A percentile compares a stretch with the other conserved stretches of the same genome.
Evolutionary conservation across 805 yeast species (phyloP).

Genomic region (Myxozyma mucilagina): DNA sequence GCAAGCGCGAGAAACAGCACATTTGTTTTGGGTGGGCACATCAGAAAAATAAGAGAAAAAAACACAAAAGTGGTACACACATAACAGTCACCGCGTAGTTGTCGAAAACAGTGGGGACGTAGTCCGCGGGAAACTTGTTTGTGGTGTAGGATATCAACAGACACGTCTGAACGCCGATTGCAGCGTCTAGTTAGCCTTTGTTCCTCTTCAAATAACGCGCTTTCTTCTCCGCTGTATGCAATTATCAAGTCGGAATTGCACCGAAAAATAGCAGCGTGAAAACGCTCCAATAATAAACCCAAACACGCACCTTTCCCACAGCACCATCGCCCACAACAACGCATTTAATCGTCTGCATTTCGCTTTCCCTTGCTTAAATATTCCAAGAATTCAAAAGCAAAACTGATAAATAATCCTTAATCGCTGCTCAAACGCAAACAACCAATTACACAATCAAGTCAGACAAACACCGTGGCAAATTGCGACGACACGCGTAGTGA

Average conservation of each 20-base stretch:
- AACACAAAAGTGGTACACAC: slow-evolving; percentile 33
- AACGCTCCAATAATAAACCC: not conserved
- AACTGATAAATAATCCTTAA: not conserved
- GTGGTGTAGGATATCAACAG: slow-evolving; percentile 93
- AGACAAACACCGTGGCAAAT: too few relatives aligned
- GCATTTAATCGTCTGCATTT: slow-evolving; percentile 58
- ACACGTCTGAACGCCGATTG: slow-evolving; percentile 58
- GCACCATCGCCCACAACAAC: slow-evolving; percentile 99
- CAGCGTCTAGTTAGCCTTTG: not conserved
- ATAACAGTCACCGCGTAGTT: slow-evolving; percentile 86
- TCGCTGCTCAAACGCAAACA: too few relatives aligned
- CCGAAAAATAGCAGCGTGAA: too few relatives aligned
- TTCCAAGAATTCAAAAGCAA: not conserved
- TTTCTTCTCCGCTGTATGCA: too few relatives aligned
- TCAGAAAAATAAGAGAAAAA: not conserved
- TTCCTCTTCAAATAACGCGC: not conserved
- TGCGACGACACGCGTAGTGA: too few relatives aligned
- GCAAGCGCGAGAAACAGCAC: not conserved
- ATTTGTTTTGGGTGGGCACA: too few relatives aligned
- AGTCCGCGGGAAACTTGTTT: slow-evolving; percentile 95
- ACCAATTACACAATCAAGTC: too few relatives aligned
- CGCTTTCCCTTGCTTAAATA: not conserved
- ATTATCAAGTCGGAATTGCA: too few relatives aligned
- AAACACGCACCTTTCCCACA: slow-evolving; percentile 70
- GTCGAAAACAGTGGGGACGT: slow-evolving; percentile 81